Evolutionary conservation across 768 basidiomycete genomes (phyloP).

Genomic region (Suillus discolor): DNA sequence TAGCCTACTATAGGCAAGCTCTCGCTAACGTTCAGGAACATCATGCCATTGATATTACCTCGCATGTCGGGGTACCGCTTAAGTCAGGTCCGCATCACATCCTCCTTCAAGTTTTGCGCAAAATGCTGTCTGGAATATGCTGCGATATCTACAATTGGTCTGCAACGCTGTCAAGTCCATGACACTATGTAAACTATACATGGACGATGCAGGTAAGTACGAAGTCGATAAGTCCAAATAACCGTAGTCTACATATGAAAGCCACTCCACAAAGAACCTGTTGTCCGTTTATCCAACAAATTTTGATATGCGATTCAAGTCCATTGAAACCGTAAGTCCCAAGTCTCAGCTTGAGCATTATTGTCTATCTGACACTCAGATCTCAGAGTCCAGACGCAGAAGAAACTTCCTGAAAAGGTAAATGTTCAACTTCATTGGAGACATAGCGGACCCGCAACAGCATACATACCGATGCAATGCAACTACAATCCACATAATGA

Average conservation of each 20-base stretch:
- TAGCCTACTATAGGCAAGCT: not conserved
- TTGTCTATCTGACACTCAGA: not conserved
- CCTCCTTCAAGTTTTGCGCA: not conserved
- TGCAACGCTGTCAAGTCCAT: not conserved
- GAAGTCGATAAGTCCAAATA: not conserved
- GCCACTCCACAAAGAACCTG: not conserved
- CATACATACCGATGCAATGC: not conserved
- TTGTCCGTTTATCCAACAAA: not conserved
- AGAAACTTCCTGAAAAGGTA: not conserved
- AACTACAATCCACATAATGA: constrained; percentile 9
- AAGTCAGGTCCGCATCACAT: not conserved
- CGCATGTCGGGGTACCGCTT: not conserved
- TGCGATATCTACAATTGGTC: not conserved
- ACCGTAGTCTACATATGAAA: not conserved
- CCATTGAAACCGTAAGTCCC: not conserved
- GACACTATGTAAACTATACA: not conserved
- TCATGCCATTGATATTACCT: not conserved
- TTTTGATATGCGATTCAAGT: not conserved
- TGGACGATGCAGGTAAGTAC: not conserved
- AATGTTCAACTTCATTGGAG: not conserved
- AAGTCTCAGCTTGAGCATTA: not conserved
- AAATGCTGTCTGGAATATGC: not conserved
- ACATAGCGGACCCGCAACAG: too few relatives aligned
- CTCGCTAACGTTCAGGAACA: not conserved
- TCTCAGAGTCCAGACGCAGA: not conserved